A percentile compares a stretch with the other conserved stretches of the same genome.
phyloP scores from a whole-genome alignment of 805 yeast genomes.

The Ogataea paraovalis region DNA sequence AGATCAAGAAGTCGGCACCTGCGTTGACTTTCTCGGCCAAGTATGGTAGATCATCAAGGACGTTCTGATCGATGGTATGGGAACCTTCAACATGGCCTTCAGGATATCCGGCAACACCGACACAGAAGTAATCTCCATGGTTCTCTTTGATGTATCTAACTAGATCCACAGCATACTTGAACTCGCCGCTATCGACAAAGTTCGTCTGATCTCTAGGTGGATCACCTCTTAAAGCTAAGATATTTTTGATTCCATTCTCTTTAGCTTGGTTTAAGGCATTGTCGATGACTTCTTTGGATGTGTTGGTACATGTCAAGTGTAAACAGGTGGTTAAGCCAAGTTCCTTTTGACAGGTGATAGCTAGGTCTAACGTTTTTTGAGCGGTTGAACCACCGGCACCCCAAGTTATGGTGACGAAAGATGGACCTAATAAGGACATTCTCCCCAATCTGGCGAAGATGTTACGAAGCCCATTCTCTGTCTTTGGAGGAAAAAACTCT shows the following conservation, averaged over 20 bases:
- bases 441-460: slow-evolving; percentile 82
- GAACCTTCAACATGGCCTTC: slow-evolving; percentile 95
- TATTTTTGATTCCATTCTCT: slow-evolving; percentile 75
- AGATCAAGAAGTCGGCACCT: slow-evolving; percentile 91
- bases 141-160: slow-evolving; percentile 70
- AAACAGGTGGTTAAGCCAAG: slow-evolving; percentile 85
- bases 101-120: slow-evolving; percentile 97
- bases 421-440: slow-evolving; percentile 83
- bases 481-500: slow-evolving; percentile 97
- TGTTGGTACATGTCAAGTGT: slow-evolving; percentile 95
- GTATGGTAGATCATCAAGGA: slow-evolving; percentile 67
- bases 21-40: slow-evolving; percentile 83
- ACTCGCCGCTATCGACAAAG: slow-evolving; percentile 52
- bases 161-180: slow-evolving; percentile 78
- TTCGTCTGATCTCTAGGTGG: slow-evolving; percentile 67
- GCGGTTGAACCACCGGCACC: slow-evolving; percentile 98
- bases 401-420: slow-evolving; percentile 94
- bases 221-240: slow-evolving; percentile 92
- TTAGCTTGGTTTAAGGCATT: slow-evolving; percentile 71
- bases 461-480: slow-evolving; percentile 80
- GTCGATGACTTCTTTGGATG: slow-evolving; percentile 72
- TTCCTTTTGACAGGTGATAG: slow-evolving; percentile 68
- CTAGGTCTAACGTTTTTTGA: slow-evolving; percentile 79
- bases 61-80: slow-evolving; percentile 60
- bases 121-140: slow-evolving; percentile 79